phyloP scores from a whole-genome alignment of 768 basidiomycete genomes.

The Leccinellum luteum region DNA sequence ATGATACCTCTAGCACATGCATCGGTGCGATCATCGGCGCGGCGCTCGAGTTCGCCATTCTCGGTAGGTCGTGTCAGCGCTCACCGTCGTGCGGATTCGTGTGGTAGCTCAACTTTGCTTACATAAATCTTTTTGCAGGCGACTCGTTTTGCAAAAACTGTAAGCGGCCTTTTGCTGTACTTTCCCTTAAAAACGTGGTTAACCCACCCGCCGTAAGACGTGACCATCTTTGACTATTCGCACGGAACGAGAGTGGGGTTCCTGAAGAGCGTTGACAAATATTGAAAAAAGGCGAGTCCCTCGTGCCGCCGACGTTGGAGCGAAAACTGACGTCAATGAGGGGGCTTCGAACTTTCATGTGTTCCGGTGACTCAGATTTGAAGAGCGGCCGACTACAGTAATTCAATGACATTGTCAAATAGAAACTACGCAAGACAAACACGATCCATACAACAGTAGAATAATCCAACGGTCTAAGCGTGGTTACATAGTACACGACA shows the following conservation, averaged over 20 bases:
- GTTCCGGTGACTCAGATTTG: too few species aligned
- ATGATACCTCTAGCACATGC: slow-evolving; percentile 45
- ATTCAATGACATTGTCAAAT: background rate
- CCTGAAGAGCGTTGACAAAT: slow-evolving; percentile 46
- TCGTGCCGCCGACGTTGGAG: too few species aligned
- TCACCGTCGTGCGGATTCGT: too few species aligned
- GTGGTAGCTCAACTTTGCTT: background rate
- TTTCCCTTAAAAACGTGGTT: background rate
- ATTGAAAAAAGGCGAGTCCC: too few species aligned
- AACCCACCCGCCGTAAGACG: slow-evolving; percentile 42
- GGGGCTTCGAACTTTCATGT: too few species aligned
- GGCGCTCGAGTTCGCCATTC: slow-evolving; percentile 21
- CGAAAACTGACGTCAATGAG: too few species aligned
- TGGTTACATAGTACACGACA: background rate
- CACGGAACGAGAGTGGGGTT: slow-evolving; percentile 56
- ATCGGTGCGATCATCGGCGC: slow-evolving; percentile 51
- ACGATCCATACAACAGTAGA: background rate
- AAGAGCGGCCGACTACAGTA: background rate
- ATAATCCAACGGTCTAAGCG: background rate
- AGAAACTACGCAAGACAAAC: background rate
- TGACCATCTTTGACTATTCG: slow-evolving; percentile 59
- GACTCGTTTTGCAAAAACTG: slow-evolving; percentile 69
- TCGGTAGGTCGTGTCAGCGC: slow-evolving; percentile 21
- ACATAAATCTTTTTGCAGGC: slow-evolving; percentile 30
- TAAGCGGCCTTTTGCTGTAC: slow-evolving; percentile 25